Evolutionary conservation across 1,139 yeast species (phyloP).

Genomic region (Williopsis jadinii): DNA sequence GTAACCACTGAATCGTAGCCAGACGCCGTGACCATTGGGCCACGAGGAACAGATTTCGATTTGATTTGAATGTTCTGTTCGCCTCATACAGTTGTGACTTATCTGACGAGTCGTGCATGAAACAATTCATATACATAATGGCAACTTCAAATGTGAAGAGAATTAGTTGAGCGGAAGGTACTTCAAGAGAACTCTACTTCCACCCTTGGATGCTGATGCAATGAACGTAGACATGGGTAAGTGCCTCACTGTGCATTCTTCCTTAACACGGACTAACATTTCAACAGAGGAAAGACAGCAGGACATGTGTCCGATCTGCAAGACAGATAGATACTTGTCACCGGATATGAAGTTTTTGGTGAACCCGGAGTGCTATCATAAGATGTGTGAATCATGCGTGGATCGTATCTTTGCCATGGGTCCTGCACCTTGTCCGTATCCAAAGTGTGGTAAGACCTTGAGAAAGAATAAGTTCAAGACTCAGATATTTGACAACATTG

Average conservation of each 20-base stretch:
- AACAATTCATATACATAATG: no score
- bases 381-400: conserved; percentile 94
- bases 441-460: conserved; percentile 80
- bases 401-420: conserved; percentile 91
- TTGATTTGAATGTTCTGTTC: background rate
- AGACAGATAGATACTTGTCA: conserved; percentile 87
- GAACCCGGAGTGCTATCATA: conserved; percentile 96
- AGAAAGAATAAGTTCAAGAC: conserved; percentile 86
- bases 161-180: no score
- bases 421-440: conserved; percentile 95
- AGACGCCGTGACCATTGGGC: conserved; percentile 93
- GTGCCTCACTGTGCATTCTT: background rate
- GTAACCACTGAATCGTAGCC: conserved; percentile 61
- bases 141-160: no score
- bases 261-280: background rate
- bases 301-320: conserved; percentile 98
- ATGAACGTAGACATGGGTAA: conserved; percentile 5
- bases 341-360: conserved; percentile 91
- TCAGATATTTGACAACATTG: conserved; percentile 85
- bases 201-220: background rate
- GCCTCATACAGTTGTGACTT: background rate
- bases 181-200: background rate
- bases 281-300: conserved; percentile 11
- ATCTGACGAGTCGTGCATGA: background rate
- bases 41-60: conserved; percentile 53